Percentiles rank a stretch among this genome's conserved stretches.
Conservation (phyloP, 2,329 filamentous ascomycete genomes). For the Pseudogymnoascus sp. region DNA sequence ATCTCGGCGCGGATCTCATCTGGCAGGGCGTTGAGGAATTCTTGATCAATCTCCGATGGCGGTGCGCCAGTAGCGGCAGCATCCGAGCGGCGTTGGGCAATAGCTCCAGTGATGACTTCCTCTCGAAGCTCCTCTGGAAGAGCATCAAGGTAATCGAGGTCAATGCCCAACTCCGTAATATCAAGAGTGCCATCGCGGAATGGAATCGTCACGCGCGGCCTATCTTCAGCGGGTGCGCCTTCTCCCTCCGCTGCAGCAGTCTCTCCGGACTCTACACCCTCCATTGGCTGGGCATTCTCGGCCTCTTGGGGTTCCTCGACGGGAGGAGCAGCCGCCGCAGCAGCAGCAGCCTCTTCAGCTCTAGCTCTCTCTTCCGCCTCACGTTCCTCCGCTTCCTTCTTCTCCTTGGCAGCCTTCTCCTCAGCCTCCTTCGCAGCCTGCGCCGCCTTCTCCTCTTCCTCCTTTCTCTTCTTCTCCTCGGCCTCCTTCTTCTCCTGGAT, state of each 20-base stretch:
- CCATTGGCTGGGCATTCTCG: conserved; percentile 49
- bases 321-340: conserved; percentile 41
- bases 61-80: conserved; percentile 64
- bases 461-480: conserved; percentile 53
- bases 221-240: conserved; percentile 38
- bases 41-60: conserved; percentile 76
- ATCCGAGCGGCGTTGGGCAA: conserved; percentile 73
- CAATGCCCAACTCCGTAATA: conserved; percentile 89
- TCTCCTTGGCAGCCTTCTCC: conserved; percentile 56
- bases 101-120: conserved; percentile 87
- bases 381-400: conserved; percentile 62
- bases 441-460: conserved; percentile 56
- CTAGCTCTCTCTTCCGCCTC: conserved; percentile 63
- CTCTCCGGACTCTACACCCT: conserved; percentile 51
- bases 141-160: conserved; percentile 89
- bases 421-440: conserved; percentile 66
- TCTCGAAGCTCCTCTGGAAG: conserved; percentile 94
- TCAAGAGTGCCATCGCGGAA: conserved; percentile 84
- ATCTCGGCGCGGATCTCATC: conserved; percentile 85
- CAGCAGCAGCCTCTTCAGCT: conserved; percentile 44
- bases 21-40: conserved; percentile 88
- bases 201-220: conserved; percentile 65
- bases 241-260: conserved; percentile 27
- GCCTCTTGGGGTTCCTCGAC: conserved; percentile 27
- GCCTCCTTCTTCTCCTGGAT: conserved; percentile 49